Evolutionary conservation across 2,329 filamentous ascomycete genomes (phyloP).

Genomic region (Thielaviopsis musarum): DNA sequence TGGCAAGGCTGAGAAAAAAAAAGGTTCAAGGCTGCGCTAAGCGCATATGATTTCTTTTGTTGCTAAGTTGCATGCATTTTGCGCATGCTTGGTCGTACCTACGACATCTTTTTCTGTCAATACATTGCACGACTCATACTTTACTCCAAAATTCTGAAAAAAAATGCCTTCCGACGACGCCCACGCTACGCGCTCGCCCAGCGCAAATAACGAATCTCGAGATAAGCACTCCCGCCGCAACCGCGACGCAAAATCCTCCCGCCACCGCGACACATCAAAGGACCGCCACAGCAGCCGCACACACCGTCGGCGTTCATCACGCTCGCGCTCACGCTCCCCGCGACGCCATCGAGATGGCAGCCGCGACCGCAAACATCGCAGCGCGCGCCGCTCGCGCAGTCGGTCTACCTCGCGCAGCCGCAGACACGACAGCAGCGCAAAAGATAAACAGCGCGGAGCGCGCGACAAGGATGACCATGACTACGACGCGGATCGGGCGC

Average conservation of each 20-base stretch:
- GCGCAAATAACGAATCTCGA: neutral
- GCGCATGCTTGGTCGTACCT: neutral
- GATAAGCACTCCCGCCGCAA: neutral
- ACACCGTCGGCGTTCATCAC: neutral
- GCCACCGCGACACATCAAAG: neutral
- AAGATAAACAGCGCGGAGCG: neutral
- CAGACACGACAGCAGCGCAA: neutral
- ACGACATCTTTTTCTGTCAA: neutral
- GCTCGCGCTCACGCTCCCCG: neutral
- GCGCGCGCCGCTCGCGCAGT: neutral
- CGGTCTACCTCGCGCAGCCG: neutral
- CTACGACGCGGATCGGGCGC: neutral
- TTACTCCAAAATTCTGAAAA: neutral
- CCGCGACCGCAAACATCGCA: neutral
- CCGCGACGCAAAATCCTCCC: neutral
- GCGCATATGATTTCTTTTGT: neutral
- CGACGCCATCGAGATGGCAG: neutral
- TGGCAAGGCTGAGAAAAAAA: neutral
- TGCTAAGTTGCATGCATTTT: neutral
- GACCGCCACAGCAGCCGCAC: neutral
- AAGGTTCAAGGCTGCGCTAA: neutral
- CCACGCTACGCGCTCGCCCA: neutral
- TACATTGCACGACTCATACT: too few species aligned
- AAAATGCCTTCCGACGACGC: neutral
- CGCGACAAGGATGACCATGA: neutral